These are phyloP conservation scores for Solanum hybrid DNA, from an alignment of 305 asterid species.

Conservation along the genomic window DNA sequence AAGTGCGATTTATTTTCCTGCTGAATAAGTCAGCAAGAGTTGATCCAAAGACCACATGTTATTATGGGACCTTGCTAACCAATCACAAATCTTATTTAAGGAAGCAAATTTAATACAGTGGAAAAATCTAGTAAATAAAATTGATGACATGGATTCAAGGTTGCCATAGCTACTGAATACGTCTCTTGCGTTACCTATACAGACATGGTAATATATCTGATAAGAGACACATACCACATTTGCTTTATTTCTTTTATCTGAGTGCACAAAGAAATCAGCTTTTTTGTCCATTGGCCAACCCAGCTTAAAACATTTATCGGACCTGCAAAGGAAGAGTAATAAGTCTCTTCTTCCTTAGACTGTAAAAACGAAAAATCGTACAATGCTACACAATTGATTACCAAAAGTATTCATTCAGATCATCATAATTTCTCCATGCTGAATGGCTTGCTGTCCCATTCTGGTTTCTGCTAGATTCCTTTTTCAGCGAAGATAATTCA, in stretches of 20 bases:
- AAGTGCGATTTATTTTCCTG: background rate
- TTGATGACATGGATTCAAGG: background rate
- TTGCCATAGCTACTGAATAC: background rate
- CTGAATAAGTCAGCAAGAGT: background rate
- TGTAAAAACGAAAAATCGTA: background rate
- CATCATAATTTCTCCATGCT: conserved; percentile 97
- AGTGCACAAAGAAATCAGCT: conserved; percentile 76
- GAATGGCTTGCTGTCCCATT: conserved; percentile 92
- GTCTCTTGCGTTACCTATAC: background rate
- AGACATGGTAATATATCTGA: background rate
- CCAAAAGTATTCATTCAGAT: conserved; percentile 97
- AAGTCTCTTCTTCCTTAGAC: conserved; percentile 3
- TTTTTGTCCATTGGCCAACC: conserved; percentile 84
- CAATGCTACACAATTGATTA: conserved; percentile 26
- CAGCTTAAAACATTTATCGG: conserved; percentile 62
- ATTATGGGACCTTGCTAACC: background rate
- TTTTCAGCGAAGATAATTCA: conserved; percentile 30
- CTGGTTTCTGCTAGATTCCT: conserved; percentile 92
- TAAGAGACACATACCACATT: conserved; percentile 32
- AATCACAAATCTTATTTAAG: background rate
- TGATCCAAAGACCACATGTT: background rate
- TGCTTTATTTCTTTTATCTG: conserved; percentile 37
- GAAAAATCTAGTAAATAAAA: background rate
- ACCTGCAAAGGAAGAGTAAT: conserved; percentile 38
- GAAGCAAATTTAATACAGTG: background rate